These are phyloP conservation scores for Aspergillus taichungensis DNA, from an alignment of 495 filamentous ascomycete genomes.

Conservation along the genomic window DNA sequence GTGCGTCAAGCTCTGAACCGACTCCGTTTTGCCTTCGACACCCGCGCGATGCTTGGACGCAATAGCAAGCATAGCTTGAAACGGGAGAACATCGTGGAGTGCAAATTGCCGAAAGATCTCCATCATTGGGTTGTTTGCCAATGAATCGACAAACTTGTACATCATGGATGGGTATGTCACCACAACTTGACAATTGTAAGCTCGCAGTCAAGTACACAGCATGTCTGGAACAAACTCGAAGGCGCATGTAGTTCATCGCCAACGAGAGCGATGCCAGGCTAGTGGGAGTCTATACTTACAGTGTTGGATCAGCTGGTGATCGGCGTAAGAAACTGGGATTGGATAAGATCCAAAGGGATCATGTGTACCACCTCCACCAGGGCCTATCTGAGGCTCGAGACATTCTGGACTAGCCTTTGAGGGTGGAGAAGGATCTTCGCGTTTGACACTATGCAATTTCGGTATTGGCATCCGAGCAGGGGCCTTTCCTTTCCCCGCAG, in stretches of 20 bases:
- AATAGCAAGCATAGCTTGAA: conserved; percentile 25
- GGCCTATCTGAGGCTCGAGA: conserved; percentile 4
- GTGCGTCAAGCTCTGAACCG: conserved; percentile 22
- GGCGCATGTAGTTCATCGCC: too few relatives aligned
- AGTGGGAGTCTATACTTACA: conserved; percentile 12
- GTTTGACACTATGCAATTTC: conserved; percentile 9
- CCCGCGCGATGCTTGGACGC: conserved; percentile 22
- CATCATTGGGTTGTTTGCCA: conserved; percentile 19
- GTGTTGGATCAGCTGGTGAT: conserved; percentile 21
- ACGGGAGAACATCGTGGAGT: conserved; percentile 17
- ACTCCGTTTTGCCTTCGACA: conserved; percentile 18
- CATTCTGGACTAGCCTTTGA: background rate
- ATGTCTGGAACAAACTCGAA: too few relatives aligned
- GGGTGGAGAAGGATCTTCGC: conserved; percentile 3
- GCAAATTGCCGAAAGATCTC: conserved; percentile 21
- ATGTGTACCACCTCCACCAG: conserved; percentile 5
- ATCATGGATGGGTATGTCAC: conserved; percentile 23
- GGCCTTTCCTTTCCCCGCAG: conserved; percentile 1
- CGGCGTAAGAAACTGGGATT: conserved; percentile 11
- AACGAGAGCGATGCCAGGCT: too few relatives aligned
- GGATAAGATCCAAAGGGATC: conserved; percentile 20
- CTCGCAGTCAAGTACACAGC: background rate
- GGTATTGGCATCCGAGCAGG: conserved; percentile 4
- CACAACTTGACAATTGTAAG: conserved; percentile 15
- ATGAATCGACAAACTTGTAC: conserved; percentile 19